Evolutionary conservation across 306 rosid species (phyloP).

Genomic region (Vigna nakashimae): DNA sequence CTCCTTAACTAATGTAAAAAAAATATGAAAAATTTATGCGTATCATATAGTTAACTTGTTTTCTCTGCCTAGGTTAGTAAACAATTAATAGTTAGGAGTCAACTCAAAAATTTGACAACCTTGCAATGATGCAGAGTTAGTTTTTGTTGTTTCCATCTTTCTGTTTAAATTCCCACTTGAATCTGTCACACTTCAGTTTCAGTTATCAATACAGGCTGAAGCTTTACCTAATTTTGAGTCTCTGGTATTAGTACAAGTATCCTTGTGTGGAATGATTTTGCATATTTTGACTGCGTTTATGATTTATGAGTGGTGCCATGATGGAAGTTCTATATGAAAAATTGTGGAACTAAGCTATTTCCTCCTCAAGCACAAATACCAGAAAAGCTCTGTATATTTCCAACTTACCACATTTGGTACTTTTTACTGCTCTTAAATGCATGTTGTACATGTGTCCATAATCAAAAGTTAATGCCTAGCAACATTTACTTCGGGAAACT

Average conservation of each 20-base stretch:
- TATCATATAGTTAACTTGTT: no score
- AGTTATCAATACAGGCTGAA: neutral
- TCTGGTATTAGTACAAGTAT: conserved; percentile 8
- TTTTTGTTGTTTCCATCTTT: conserved; percentile 14
- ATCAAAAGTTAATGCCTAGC: conserved; percentile 14
- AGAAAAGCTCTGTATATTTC: conserved; percentile 12
- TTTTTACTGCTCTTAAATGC: conserved; percentile 34
- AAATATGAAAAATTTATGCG: no score
- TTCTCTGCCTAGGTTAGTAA: no score
- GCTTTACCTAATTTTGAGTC: neutral
- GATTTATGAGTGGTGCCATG: conserved; percentile 7
- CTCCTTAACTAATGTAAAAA: no score
- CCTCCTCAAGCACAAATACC: conserved; percentile 33
- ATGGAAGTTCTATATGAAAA: conserved; percentile 17
- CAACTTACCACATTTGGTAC: conserved; percentile 11
- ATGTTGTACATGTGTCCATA: conserved; percentile 22
- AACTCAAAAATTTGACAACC: no score
- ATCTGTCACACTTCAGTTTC: neutral
- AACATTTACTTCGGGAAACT: conserved; percentile 10
- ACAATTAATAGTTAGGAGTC: no score
- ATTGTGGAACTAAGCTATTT: conserved; percentile 14
- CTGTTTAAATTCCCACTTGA: conserved; percentile 19
- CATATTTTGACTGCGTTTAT: conserved; percentile 29
- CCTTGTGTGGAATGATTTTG: conserved; percentile 20
- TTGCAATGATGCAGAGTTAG: conserved; percentile 10